phyloP scores from a whole-genome alignment of 257 asterid species.

The Solanum clarkiae region DNA sequence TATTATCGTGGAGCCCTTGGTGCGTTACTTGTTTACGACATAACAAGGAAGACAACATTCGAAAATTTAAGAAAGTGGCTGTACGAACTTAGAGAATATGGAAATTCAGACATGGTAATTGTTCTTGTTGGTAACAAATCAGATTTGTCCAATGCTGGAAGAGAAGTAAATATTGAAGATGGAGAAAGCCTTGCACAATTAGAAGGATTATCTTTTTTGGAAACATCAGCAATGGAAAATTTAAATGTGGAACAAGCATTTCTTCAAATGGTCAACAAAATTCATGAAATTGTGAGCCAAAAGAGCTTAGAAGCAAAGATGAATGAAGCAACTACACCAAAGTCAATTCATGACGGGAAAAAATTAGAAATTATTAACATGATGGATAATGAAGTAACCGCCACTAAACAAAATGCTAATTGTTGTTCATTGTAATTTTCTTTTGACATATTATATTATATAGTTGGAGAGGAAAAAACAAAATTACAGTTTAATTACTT shows the following conservation, averaged over 20 bases:
- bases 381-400: constrained; percentile 62
- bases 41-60: constrained; percentile 51
- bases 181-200: constrained; percentile 59
- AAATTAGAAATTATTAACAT: constrained; percentile 40
- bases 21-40: constrained; percentile 67
- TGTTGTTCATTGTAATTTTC: constrained; percentile 29
- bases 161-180: constrained; percentile 59
- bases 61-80: constrained; percentile 67
- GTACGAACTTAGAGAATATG: constrained; percentile 50
- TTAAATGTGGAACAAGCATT: constrained; percentile 83
- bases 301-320: constrained; percentile 40
- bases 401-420: constrained; percentile 44
- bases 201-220: constrained; percentile 57
- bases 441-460: not conserved
- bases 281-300: constrained; percentile 43
- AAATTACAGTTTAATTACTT: not conserved
- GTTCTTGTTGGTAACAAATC: constrained; percentile 76
- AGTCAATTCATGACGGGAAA: constrained; percentile 19
- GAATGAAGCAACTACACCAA: constrained; percentile 7
- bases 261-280: constrained; percentile 49
- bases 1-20: constrained; percentile 84
- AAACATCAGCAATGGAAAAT: constrained; percentile 79
- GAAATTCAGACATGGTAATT: constrained; percentile 61
- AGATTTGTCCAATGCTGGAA: constrained; percentile 22
- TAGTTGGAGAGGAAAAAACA: not conserved